Percentiles rank a stretch among this genome's conserved stretches.
phyloP scores from a whole-genome alignment of 768 basidiomycete species.

The Mycena galopus region DNA sequence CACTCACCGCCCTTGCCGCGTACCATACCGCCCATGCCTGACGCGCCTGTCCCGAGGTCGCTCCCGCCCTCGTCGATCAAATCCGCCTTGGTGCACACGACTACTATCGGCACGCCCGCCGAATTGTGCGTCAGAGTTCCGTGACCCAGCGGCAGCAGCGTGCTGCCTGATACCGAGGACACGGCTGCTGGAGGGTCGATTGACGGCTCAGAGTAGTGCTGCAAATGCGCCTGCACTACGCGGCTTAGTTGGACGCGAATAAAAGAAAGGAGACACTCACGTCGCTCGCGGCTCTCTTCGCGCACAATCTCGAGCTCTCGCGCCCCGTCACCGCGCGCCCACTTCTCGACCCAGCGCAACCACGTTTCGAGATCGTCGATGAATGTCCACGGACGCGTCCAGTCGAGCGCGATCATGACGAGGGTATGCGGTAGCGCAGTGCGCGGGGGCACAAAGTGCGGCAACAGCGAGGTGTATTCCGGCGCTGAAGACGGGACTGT shows the following conservation, averaged over 20 bases:
- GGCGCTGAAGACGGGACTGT: conserved; percentile 87
- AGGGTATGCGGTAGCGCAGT: conserved; percentile 77
- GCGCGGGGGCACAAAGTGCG: conserved; percentile 83
- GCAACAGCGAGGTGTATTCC: conserved; percentile 78
- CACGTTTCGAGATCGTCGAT: conserved; percentile 86
- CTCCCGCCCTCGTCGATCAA: conserved; percentile 83
- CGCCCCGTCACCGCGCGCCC: conserved; percentile 78
- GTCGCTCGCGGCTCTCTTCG: conserved; percentile 86
- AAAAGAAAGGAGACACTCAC: conserved; percentile 60
- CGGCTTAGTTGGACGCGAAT: conserved; percentile 15
- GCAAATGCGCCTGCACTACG: conserved; percentile 88
- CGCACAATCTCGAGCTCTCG: conserved; percentile 80
- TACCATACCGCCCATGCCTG: conserved; percentile 91
- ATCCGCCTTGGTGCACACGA: conserved; percentile 94
- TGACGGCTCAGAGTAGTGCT: conserved; percentile 90
- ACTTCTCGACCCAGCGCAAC: conserved; percentile 88
- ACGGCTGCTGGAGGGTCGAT: conserved; percentile 72
- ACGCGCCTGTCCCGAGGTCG: conserved; percentile 79
- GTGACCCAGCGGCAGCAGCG: conserved; percentile 84
- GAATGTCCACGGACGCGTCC: conserved; percentile 96
- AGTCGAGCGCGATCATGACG: conserved; percentile 90
- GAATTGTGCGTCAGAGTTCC: conserved; percentile 91
- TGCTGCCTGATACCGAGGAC: conserved; percentile 68
- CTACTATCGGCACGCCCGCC: conserved; percentile 87
- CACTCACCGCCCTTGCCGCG: conserved; percentile 93